These are phyloP conservation scores for Silene conica DNA, from an alignment of 148 eudicot species.

Conservation along the genomic window DNA sequence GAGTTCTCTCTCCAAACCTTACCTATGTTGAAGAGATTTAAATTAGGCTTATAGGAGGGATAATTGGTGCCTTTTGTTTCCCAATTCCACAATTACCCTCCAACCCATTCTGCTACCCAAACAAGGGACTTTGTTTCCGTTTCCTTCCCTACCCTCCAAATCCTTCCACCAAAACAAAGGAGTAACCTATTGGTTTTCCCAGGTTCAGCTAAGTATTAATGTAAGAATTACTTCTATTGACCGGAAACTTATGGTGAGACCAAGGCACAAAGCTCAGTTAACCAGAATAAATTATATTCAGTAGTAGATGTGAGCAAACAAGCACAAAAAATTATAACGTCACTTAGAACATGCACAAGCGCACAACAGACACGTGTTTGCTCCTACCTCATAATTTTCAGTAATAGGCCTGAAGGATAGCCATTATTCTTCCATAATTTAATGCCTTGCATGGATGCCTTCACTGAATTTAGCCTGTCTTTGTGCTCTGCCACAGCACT, in stretches of 20 bases:
- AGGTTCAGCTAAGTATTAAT: neutral
- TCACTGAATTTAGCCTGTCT: constrained; percentile 37
- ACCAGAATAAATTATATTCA: neutral
- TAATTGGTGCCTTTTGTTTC: neutral
- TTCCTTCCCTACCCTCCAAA: neutral
- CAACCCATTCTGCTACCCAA: neutral
- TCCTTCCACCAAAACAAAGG: neutral
- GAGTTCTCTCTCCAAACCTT: neutral
- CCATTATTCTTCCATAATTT: constrained; percentile 69
- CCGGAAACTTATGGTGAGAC: neutral
- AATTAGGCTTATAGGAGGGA: neutral
- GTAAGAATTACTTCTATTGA: neutral
- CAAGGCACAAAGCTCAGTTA: neutral
- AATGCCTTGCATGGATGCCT: constrained; percentile 41
- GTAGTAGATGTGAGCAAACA: neutral
- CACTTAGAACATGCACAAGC: constrained; percentile 3
- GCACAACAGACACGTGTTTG: constrained; percentile 7
- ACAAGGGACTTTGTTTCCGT: neutral
- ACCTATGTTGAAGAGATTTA: neutral
- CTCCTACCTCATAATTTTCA: constrained; percentile 79
- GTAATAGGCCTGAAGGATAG: constrained; percentile 60
- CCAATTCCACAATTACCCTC: neutral
- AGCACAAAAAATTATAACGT: neutral
- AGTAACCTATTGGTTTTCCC: neutral
- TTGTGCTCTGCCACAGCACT: constrained; percentile 35